Conservation (phyloP, 495 filamentous ascomycete species). For the Aspergillus ellipticus region DNA sequence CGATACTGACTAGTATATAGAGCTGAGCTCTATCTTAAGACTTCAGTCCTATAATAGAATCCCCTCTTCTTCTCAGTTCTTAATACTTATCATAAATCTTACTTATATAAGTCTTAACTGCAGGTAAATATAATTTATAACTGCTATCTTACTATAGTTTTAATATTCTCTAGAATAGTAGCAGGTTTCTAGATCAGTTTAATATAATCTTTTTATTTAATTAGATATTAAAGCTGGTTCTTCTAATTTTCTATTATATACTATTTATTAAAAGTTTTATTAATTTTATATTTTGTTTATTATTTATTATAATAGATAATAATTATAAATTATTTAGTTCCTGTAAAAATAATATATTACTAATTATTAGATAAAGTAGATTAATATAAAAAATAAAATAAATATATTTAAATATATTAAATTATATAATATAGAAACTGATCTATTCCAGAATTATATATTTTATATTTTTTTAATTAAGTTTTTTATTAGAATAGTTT, state of each 20-base stretch:
- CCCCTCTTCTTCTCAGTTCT: too few relatives aligned
- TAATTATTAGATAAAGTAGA: not conserved
- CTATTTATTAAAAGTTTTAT: not conserved
- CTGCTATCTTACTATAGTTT: not conserved
- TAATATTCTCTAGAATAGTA: not conserved
- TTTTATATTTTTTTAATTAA: not conserved
- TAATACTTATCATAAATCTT: too few relatives aligned
- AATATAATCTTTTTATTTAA: not conserved
- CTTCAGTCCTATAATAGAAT: too few relatives aligned
- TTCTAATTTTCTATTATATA: not conserved
- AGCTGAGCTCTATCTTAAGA: too few relatives aligned
- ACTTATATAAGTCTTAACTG: too few relatives aligned
- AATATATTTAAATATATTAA: not conserved
- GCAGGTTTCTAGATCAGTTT: not conserved
- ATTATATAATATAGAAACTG: not conserved
- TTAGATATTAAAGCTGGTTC: not conserved
- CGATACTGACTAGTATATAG: too few relatives aligned
- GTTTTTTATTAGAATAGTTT: not conserved
- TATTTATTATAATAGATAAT: not conserved
- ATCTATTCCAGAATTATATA: not conserved
- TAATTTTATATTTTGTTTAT: not conserved
- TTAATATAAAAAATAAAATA: constrained; percentile 4
- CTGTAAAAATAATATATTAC: not conserved
- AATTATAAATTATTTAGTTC: not conserved
- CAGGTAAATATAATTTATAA: too few relatives aligned